Evolutionary conservation across 441 rosid species (phyloP).

Genomic region (Flueggea neowawraea): DNA sequence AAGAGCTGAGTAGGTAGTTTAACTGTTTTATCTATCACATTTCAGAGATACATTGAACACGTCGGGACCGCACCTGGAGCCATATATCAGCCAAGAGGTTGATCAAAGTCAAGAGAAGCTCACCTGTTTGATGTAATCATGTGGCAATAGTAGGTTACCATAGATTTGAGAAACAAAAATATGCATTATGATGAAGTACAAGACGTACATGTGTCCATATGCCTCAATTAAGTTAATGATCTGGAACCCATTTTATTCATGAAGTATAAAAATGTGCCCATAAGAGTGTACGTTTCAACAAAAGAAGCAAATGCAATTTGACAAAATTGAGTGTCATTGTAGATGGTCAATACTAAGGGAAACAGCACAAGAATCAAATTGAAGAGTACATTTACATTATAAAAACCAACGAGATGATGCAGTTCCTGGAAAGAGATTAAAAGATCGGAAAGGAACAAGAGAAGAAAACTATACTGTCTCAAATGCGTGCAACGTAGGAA

Average conservation of each 20-base stretch:
- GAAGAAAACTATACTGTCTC: slow-evolving; percentile 10
- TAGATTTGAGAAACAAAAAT: neutral
- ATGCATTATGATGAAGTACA: neutral
- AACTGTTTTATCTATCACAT: neutral
- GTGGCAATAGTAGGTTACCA: neutral
- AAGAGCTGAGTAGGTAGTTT: neutral
- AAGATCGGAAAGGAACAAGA: neutral
- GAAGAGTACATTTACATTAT: neutral
- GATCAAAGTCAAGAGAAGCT: slow-evolving; percentile 1
- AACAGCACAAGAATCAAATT: neutral
- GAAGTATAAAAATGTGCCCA: too few relatives aligned
- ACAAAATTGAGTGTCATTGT: too few relatives aligned
- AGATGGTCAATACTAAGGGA: too few relatives aligned
- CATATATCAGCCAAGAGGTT: neutral
- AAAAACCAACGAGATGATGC: neutral
- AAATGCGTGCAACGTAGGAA: slow-evolving; percentile 91
- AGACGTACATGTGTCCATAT: neutral
- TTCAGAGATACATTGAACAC: neutral
- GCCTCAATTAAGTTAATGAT: too few relatives aligned
- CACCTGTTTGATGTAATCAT: neutral
- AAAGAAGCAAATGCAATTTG: too few relatives aligned
- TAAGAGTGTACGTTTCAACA: too few relatives aligned
- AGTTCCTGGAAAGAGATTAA: neutral
- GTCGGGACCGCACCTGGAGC: neutral
- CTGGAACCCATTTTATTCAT: too few relatives aligned